These are phyloP conservation scores for Allium sativum DNA, from an alignment of 106 monocot genomes.

Conservation along the genomic window DNA sequence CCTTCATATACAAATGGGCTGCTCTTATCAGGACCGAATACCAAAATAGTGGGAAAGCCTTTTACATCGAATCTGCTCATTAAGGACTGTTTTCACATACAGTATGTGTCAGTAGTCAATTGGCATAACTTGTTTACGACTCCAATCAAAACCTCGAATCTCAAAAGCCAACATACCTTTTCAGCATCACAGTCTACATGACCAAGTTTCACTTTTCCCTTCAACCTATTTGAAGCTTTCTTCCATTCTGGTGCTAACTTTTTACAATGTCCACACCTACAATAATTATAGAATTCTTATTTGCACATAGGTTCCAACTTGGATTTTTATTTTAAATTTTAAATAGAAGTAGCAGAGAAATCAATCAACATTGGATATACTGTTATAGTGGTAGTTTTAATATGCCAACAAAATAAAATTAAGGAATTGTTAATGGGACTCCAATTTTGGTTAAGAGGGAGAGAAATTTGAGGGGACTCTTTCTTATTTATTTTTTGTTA, in stretches of 20 bases:
- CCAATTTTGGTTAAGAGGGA: no score
- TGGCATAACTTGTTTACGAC: slow-evolving; percentile 1
- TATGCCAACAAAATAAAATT: no score
- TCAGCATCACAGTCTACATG: slow-evolving; percentile 98
- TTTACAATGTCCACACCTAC: slow-evolving; percentile 99
- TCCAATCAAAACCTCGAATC: neutral
- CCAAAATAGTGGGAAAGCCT: slow-evolving; percentile 99
- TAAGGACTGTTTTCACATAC: slow-evolving; percentile 47
- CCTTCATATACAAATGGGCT: slow-evolving; percentile 80
- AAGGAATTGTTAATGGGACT: no score
- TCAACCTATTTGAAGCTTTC: slow-evolving; percentile 83
- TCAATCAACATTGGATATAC: no score
- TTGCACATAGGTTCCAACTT: no score
- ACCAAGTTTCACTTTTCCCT: slow-evolving; percentile 91
- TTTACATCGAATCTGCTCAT: slow-evolving; percentile 98
- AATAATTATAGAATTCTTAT: neutral
- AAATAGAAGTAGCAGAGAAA: no score
- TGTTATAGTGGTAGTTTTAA: neutral
- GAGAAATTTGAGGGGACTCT: no score
- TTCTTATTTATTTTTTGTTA: no score
- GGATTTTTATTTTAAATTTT: no score
- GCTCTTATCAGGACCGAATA: slow-evolving; percentile 86
- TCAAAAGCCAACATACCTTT: slow-evolving; percentile 35
- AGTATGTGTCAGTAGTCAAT: no score
- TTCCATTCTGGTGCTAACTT: slow-evolving; percentile 98